Base-by-base conservation (phyloP, 352 stramenopile species). In the Phytophthora macrochlamydospora region DNA sequence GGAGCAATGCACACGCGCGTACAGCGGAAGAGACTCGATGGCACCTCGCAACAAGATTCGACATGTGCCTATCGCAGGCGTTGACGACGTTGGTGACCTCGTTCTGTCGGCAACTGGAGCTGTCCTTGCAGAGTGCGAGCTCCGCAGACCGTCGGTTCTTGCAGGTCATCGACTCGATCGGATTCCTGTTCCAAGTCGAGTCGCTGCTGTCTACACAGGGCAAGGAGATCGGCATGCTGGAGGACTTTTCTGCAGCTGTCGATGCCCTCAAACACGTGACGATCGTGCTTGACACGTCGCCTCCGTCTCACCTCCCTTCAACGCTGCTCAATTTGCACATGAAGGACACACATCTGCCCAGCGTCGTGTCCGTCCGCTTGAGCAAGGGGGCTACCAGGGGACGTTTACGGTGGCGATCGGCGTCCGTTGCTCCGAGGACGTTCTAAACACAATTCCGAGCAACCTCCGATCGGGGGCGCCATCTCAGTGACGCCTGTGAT, bases 171-270 rank as follows among this genome's bases (percentile, higher is more conserved):
- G 76, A 88, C 43, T 79, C 78, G 11, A 82, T 93, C 33, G 85
- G 85, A 3, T 95, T 94, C 61, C 61, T 95, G 9, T 93, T 92
- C 62, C 85, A 95, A 56, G 78, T 98, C 32, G 95, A 99, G 71
- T 97, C 93, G 18, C 61, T 99, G 49, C 66, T 99, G 18, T 98
- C 87, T 54, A 97, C 96, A 18, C 92, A 97, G 14, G 95, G 95
- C 43, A 98, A 98, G 66, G 97, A 99, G 67, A 80, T 97, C 37
- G 92, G 90, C n/a, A 98, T 99, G 97, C 77, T 99, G 3, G 82
- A 96, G 64, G 92, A 98, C 65, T 90, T 97, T 40, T 87, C 80
- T 5, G 87, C 81, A 11, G 88, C 90, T 0, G 79, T 92, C 1
- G 78, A 95, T 32, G 91, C 81, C 24, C 84, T 97, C 44, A 85